phyloP scores from a whole-genome alignment of 768 basidiomycete species.

The Dictyophora rubrovolvata region DNA sequence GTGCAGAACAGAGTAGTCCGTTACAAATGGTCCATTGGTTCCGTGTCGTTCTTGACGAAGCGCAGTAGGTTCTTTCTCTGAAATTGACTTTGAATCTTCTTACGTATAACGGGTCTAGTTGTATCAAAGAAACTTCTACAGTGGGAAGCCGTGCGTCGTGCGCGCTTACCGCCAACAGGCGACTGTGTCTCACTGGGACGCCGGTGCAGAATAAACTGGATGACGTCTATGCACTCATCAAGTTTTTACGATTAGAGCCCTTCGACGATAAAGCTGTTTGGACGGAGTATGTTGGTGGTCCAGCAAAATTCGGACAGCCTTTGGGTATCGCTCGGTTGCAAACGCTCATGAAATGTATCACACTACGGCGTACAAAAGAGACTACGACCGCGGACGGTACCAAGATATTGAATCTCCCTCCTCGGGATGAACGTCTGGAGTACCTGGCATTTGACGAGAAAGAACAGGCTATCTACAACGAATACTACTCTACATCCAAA shows the following conservation, averaged over 20 bases:
- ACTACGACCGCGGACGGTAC: slow-evolving; percentile 71
- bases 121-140: slow-evolving; percentile 92
- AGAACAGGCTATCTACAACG: slow-evolving; percentile 81
- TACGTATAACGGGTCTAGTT: slow-evolving; percentile 38
- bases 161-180: slow-evolving; percentile 86
- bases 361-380: slow-evolving; percentile 93
- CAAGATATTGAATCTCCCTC: slow-evolving; percentile 78
- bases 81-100: neutral
- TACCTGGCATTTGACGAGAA: slow-evolving; percentile 73
- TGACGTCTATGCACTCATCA: slow-evolving; percentile 94
- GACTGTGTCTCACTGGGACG: slow-evolving; percentile 93
- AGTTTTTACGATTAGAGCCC: slow-evolving; percentile 85
- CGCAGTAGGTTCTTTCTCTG: slow-evolving; percentile 60
- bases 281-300: slow-evolving; percentile 87
- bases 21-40: slow-evolving; percentile 97
- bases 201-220: slow-evolving; percentile 99
- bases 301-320: slow-evolving; percentile 85
- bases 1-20: slow-evolving; percentile 55
- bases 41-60: slow-evolving; percentile 85
- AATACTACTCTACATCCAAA: slow-evolving; percentile 82
- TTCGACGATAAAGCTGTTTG: slow-evolving; percentile 90
- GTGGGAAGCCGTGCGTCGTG: slow-evolving; percentile 93
- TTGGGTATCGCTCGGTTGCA: slow-evolving; percentile 89
- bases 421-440: slow-evolving; percentile 81
- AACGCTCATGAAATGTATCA: slow-evolving; percentile 94